Base-by-base conservation (phyloP, 208 protist species). In the Acanthamoeba healyi region DNA sequence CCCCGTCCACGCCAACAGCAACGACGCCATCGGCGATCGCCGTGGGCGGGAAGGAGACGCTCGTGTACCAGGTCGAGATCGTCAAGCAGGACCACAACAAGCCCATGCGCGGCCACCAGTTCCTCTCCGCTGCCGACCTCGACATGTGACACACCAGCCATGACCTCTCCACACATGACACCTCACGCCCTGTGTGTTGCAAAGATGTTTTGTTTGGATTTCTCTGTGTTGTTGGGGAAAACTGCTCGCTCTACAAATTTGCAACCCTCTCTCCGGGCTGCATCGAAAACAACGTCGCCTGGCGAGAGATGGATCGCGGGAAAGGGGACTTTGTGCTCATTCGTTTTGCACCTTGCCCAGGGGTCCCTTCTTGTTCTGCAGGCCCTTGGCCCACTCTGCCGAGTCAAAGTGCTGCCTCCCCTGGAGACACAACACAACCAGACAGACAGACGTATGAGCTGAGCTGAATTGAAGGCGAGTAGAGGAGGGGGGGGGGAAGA, bases 341-440 rank as follows among this genome's bases (percentile, higher is more conserved):
- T 92, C 86, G 26, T 74, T 92, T 34, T 67, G 65, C 61, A 92
- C 86, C 32, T 92, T 92, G 58, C 56, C 86, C 5, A 92, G 34
- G 36, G 86, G 86, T 46, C 86, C 86, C 86, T 92, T 92, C 86
- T 92, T 92, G 61, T 77, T 74, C 56, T 67, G 61, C 32, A 92
- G 46, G 22, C 44, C 44, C 86, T 92, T 92, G 26, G 86, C 86
- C 86, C 86, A 92, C 29, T 92, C 86, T 29, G 86, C 86, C 38
- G 86, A 92, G 24, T 92, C 86, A n/a, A 92, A 92, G 22, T 92
- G 86, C 38, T 92, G 86, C 46, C 86, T 67, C n/a, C 86, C 86
- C 86, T 92, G 12, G 0, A 38, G 9, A 22, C 32, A n/a, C 9
- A 38, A 36, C 0, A 0, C 24, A 19, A 17, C 14, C 36, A 9